phyloP scores from a whole-genome alignment of 345 rosid genomes.

The Salix exigua region DNA sequence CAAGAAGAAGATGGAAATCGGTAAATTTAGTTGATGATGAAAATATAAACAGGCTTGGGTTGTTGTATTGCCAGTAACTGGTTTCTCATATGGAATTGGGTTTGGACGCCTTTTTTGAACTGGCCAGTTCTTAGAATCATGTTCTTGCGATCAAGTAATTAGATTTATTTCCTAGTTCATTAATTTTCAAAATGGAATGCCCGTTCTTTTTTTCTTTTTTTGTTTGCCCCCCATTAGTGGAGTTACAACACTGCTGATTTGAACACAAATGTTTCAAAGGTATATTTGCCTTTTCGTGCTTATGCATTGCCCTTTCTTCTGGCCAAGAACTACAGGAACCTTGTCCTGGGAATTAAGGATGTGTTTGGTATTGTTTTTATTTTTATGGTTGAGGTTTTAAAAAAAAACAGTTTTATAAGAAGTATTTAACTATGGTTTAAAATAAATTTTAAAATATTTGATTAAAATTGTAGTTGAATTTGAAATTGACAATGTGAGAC shows the following conservation, averaged over 20 bases:
- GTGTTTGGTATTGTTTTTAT: no score
- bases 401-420: fast-evolving
- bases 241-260: neutral
- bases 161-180: neutral
- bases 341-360: neutral
- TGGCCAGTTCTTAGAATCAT: constrained; percentile 3
- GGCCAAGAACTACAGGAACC: neutral
- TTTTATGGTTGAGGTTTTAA: fast-evolving
- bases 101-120: neutral
- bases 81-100: neutral
- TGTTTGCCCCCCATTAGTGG: no score
- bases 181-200: neutral
- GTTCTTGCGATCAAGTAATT: neutral
- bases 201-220: neutral
- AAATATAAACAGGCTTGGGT: neutral
- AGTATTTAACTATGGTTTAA: no score
- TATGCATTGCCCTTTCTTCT: neutral
- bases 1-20: constrained; percentile 94
- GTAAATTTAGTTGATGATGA: constrained; percentile 62
- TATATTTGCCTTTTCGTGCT: neutral
- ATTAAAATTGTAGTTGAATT: no score
- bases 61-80: neutral
- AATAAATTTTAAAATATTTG: no score
- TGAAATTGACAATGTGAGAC: no score
- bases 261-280: neutral